Base-by-base conservation (phyloP, 1,139 yeast genomes). In the Suhomyces ambrosiae region DNA sequence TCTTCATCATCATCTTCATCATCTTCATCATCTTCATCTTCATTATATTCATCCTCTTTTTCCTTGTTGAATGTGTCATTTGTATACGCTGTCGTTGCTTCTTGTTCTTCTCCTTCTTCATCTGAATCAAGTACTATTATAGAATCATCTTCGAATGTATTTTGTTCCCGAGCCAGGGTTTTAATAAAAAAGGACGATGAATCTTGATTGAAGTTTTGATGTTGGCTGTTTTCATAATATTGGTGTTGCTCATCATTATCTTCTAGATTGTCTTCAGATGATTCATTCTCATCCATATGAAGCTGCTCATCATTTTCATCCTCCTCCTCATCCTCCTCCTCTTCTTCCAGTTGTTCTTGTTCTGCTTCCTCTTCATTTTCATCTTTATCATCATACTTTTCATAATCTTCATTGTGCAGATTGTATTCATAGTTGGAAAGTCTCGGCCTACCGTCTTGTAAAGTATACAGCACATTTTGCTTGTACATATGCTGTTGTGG, bases 391-490 rank as follows among this genome's bases (percentile, higher is more conserved):
- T 27, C 32, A 7, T 32, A 23, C 21, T 33, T 34, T 9, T 32
- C 45, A n/a, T 30, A 27, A 2, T 32, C 35, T 18, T 16, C 18
- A 11, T 22, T 27, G 6, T 12, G 27, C n/a, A 23, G 16, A 18
- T 27, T 32, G 21, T 21, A 33, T 6, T 23, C 28, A 14, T 40
- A 15, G 21, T 12, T 33, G 9, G 40, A 30, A 10, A 41, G 31
- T 30, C 47, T 35, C 2, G 47, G 45, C 16, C 47, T 37, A 3
- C 47, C 45, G 23, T 43, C 34, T n/a, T 39, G 45, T 4, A 43
- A 14, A 8, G 30, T 36, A n/a, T 35, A 38, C 7, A 27, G 7
- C 7, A 11, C 4, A 12, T 24, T n/a, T 12, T 5, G 33, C 14
- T 12, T 23, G n/a, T n/a, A n/a, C n/a, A n/a, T n/a, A 7, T 11